Evolutionary conservation across 345 rosid species (phyloP).

Genomic region (Hibiscus syriacus): DNA sequence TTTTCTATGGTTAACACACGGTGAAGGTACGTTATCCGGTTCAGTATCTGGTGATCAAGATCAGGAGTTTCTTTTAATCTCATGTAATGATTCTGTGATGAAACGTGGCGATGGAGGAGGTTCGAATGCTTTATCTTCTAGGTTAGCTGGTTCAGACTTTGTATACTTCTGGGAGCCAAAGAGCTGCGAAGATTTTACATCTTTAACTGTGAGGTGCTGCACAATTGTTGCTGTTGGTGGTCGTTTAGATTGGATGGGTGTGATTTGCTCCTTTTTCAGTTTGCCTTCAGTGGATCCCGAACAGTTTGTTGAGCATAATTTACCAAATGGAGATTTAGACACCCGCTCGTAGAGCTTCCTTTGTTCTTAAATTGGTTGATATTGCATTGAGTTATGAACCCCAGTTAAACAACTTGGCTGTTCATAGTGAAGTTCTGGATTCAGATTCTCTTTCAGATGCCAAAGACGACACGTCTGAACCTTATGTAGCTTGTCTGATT

Average conservation of each 20-base stretch:
- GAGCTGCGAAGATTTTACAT: conserved; percentile 33
- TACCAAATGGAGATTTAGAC: conserved; percentile 28
- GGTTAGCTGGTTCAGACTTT: conserved; percentile 81
- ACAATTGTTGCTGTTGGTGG: conserved; percentile 87
- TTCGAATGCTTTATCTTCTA: conserved; percentile 78
- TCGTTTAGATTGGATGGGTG: conserved; percentile 88
- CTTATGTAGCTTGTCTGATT: conserved; percentile 60
- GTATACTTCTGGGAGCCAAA: conserved; percentile 55
- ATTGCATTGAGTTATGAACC: conserved; percentile 89
- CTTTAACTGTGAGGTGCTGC: conserved; percentile 61
- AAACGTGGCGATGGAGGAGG: conserved; percentile 97
- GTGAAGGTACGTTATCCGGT: conserved; percentile 77
- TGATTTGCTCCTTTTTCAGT: conserved; percentile 58
- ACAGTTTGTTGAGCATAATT: conserved; percentile 21
- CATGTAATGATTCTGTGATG: conserved; percentile 73
- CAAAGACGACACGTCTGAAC: conserved; percentile 28
- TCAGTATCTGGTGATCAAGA: conserved; percentile 49
- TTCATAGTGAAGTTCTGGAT: conserved; percentile 8
- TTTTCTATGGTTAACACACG: conserved; percentile 75
- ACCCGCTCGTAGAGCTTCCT: conserved; percentile 41
- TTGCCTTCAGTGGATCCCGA: conserved; percentile 34
- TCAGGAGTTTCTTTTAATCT: conserved; percentile 60
- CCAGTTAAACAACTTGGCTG: conserved; percentile 27
- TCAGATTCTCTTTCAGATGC: conserved; percentile 22
- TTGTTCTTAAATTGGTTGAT: conserved; percentile 73